phyloP scores from a whole-genome alignment of 2,329 filamentous ascomycete species.

The Capronia epimyces region DNA sequence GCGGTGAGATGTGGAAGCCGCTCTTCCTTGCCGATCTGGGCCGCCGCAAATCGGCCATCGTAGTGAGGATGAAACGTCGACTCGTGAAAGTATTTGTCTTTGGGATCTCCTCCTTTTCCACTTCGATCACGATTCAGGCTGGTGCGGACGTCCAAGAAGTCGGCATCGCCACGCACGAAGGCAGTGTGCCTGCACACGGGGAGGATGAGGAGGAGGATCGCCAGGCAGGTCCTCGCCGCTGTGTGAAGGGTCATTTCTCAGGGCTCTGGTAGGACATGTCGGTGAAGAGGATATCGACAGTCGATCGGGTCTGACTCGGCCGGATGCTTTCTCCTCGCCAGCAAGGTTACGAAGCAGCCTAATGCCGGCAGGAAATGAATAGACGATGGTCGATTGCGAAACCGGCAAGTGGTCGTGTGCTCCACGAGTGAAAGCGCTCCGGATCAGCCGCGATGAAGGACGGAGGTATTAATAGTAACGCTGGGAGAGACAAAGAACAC shows the following conservation, averaged over 20 bases:
- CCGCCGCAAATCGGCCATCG: conserved; percentile 51
- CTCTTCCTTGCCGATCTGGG: conserved; percentile 43
- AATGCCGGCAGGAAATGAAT: neutral
- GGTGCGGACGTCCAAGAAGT: conserved; percentile 43
- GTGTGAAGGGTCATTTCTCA: conserved; percentile 5
- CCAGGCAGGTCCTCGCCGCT: conserved; percentile 6
- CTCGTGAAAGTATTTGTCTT: conserved; percentile 49
- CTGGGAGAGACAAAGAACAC: neutral
- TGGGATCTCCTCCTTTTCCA: conserved; percentile 37
- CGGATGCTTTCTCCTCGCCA: neutral
- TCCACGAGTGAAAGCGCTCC: neutral
- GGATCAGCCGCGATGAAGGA: neutral
- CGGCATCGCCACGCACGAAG: conserved; percentile 34
- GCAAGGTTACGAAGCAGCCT: neutral
- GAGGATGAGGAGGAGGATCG: conserved; percentile 10
- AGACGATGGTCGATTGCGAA: neutral
- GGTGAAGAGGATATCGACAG: neutral
- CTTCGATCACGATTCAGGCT: conserved; percentile 39
- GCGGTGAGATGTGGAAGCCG: conserved; percentile 46
- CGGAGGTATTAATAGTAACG: neutral
- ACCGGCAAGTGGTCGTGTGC: conserved; percentile 8
- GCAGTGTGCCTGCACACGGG: neutral
- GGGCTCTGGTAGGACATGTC: conserved; percentile 1
- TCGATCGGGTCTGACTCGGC: neutral
- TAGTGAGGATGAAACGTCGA: conserved; percentile 23